phyloP scores from a whole-genome alignment of 2,329 filamentous ascomycete species.

The Cercospora janseana region DNA sequence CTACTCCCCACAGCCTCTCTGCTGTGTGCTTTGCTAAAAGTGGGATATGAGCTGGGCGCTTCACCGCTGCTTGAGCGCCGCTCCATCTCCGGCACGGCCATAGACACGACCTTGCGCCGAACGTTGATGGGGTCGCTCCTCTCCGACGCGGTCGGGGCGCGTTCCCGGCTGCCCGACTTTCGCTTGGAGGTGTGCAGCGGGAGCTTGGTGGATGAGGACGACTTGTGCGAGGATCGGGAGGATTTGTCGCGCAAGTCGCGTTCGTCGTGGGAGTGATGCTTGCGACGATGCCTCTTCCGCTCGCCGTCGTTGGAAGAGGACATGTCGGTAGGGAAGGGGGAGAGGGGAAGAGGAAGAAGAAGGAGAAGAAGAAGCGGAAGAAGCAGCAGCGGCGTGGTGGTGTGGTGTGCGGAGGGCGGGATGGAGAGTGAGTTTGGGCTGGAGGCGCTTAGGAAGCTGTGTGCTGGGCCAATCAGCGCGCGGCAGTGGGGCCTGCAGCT shows the following conservation, averaged over 20 bases:
- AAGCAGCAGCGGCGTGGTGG: conserved; percentile 1
- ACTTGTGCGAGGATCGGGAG: conserved; percentile 28
- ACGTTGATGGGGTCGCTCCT: conserved; percentile 8
- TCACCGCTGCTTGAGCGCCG: conserved; percentile 40
- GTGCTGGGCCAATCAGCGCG: conserved; percentile 4
- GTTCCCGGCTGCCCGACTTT: conserved; percentile 31
- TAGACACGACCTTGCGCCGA: conserved; percentile 19
- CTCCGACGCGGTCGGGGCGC: conserved; percentile 23
- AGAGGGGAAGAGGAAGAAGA: not conserved
- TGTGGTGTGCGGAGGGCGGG: not conserved
- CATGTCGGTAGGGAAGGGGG: conserved; percentile 20
- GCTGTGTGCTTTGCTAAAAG: conserved; percentile 86
- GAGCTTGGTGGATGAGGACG: conserved; percentile 31
- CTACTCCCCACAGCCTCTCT: conserved; percentile 74
- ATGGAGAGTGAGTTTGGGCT: no score
- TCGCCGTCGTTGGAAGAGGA: conserved; percentile 29
- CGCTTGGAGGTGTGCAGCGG: conserved; percentile 23
- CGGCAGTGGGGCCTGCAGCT: not conserved
- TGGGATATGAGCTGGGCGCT: conserved; percentile 65
- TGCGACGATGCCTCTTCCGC: conserved; percentile 31
- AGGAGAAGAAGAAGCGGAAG: not conserved
- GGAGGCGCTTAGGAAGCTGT: conserved; percentile 4
- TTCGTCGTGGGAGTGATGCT: conserved; percentile 29
- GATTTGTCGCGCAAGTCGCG: conserved; percentile 34
- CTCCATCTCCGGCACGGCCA: conserved; percentile 49